Conservation (phyloP, 345 rosid species). For the Linum lewisii region DNA sequence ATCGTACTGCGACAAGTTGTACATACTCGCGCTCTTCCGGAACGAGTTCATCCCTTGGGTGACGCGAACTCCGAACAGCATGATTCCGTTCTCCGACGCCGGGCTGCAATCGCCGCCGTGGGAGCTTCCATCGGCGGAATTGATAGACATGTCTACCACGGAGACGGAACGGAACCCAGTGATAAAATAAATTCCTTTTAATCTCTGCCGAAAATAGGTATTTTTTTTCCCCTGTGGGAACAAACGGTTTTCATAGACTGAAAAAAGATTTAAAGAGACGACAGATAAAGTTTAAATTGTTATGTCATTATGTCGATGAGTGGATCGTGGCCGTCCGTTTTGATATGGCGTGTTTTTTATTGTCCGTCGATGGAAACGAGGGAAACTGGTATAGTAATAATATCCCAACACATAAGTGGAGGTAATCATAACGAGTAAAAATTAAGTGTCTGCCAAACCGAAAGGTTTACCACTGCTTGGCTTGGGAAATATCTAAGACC, state of each 20-base stretch:
- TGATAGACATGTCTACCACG: constrained; percentile 13
- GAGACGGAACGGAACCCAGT: constrained; percentile 19
- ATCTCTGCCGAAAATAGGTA: constrained; percentile 54
- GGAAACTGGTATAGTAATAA: not conserved
- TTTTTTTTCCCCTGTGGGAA: constrained; percentile 63
- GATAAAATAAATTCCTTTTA: no score
- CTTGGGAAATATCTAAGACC: no score
- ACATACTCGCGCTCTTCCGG: constrained; percentile 63
- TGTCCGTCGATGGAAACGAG: not conserved
- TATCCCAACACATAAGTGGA: not conserved
- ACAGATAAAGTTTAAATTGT: not conserved
- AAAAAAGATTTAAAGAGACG: not conserved
- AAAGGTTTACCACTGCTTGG: no score
- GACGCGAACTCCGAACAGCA: constrained; percentile 70
- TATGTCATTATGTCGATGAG: not conserved
- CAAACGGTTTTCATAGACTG: constrained; percentile 25
- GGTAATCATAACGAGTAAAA: no score
- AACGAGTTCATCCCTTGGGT: constrained; percentile 36
- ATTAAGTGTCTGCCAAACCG: no score
- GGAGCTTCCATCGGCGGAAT: constrained; percentile 3
- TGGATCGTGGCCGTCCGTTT: not conserved
- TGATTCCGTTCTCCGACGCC: constrained; percentile 39
- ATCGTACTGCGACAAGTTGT: constrained; percentile 52
- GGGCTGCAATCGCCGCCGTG: constrained; percentile 2
- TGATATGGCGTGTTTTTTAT: not conserved